These are phyloP conservation scores for Apiospora malaysiana DNA, from an alignment of 2,329 filamentous ascomycete genomes.

Conservation along the genomic window DNA sequence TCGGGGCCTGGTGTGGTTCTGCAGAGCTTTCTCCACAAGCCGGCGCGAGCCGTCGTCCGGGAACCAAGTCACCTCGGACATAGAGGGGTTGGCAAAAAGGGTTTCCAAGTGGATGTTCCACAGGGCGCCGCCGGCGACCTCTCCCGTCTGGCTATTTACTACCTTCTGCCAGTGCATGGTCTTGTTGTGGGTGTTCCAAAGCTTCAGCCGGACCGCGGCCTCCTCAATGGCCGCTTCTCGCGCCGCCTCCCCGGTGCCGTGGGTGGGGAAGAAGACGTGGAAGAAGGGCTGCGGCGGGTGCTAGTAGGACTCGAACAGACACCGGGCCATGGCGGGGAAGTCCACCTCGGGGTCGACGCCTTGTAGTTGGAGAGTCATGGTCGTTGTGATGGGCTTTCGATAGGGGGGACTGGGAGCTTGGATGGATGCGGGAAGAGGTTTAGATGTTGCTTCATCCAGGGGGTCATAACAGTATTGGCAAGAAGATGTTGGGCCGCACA, in stretches of 20 bases:
- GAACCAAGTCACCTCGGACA: constrained; percentile 38
- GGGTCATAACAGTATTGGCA: too few relatives aligned
- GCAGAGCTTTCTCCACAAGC: constrained; percentile 31
- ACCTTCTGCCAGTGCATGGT: constrained; percentile 40
- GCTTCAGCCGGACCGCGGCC: constrained; percentile 29
- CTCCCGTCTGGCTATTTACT: constrained; percentile 36
- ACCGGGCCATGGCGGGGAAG: constrained; percentile 31
- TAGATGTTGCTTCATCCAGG: too few relatives aligned
- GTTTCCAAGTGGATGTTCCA: constrained; percentile 40
- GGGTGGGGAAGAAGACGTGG: constrained; percentile 36
- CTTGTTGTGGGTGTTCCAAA: constrained; percentile 35
- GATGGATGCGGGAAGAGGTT: too few relatives aligned
- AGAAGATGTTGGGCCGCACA: too few relatives aligned
- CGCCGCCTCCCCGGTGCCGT: constrained; percentile 30
- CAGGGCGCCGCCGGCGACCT: constrained; percentile 35
- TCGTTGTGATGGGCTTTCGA: too few relatives aligned
- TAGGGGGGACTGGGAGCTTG: too few relatives aligned
- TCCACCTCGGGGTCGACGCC: constrained; percentile 32
- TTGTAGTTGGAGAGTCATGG: constrained; percentile 14
- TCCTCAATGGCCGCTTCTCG: constrained; percentile 33
- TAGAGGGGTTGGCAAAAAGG: constrained; percentile 31
- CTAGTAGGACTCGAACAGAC: constrained; percentile 36
- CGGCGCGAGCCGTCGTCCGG: constrained; percentile 36
- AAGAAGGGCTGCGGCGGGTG: constrained; percentile 35
- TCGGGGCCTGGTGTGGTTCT: constrained; percentile 25